These are phyloP conservation scores for Fabrea salina DNA, from an alignment of 169 alveolate genomes.

Conservation along the genomic window DNA sequence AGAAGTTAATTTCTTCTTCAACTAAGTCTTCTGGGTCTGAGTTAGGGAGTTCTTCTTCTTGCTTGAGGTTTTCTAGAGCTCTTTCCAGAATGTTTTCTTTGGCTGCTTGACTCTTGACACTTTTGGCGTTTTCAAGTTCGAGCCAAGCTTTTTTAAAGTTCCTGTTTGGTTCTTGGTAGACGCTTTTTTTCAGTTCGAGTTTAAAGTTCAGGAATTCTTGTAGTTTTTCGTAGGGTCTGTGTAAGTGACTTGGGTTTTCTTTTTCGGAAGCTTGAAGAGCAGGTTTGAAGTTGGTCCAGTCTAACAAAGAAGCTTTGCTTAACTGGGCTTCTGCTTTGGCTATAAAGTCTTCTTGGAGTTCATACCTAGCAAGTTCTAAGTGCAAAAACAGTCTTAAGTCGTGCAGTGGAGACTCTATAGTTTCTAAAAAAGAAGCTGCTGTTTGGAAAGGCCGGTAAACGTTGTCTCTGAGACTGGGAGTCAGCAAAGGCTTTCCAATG, in stretches of 20 bases:
- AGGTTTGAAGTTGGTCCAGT: constrained; percentile 72
- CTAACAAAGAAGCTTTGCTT: constrained; percentile 73
- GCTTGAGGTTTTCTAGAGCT: constrained; percentile 60
- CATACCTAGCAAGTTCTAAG: constrained; percentile 83
- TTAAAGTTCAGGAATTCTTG: constrained; percentile 63
- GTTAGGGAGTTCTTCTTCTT: constrained; percentile 52
- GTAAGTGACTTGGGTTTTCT: constrained; percentile 75
- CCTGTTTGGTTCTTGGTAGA: constrained; percentile 78
- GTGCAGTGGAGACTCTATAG: constrained; percentile 73
- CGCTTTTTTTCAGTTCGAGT: constrained; percentile 65
- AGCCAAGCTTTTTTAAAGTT: constrained; percentile 70
- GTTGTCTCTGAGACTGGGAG: constrained; percentile 64
- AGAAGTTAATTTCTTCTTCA: constrained; percentile 73
- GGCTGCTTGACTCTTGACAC: constrained; percentile 57
- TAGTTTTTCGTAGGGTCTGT: constrained; percentile 79
- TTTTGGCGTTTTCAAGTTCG: constrained; percentile 80
- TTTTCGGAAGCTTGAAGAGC: constrained; percentile 55
- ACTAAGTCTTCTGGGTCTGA: constrained; percentile 63
- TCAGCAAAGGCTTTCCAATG: constrained; percentile 79
- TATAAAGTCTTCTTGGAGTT: constrained; percentile 73
- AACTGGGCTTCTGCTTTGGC: constrained; percentile 78
- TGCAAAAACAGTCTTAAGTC: constrained; percentile 77
- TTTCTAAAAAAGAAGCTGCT: constrained; percentile 74
- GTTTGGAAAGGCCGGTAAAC: constrained; percentile 77
- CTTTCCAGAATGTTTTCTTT: constrained; percentile 67